Base-by-base conservation (phyloP, 805 yeast genomes). In the Kluyveromyces aestuarii region DNA sequence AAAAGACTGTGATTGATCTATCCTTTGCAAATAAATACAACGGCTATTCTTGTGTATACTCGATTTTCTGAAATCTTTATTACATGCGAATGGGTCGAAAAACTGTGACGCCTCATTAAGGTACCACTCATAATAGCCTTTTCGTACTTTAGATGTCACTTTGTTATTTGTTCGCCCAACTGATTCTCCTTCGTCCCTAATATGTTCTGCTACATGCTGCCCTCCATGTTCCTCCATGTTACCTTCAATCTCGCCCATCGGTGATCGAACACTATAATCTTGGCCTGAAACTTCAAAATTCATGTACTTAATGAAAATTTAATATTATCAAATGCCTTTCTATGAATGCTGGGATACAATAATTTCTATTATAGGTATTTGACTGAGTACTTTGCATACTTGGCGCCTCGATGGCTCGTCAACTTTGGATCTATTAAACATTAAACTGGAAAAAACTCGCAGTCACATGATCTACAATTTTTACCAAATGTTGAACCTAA, bases 21-120 rank as follows among this genome's bases (percentile, higher is more conserved):
- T 39, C 19, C 10, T 19, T 8, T 44, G 46, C 40, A 45, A 44
- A 49, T 56, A 44, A 37, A 44, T 48, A n/a, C 52, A 51, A 33
- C 38, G 47, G 41, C 61, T 56, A 18, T 54, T 50, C 2, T 46
- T 44, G 45, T 59, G 58, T 14, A 57, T 46, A 27, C 45, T 39
- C 9, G 61, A 57, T n/a, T 55, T 50, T 16, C 50, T 38, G 27
- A 59, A 46, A 38, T 55, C 55, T 38, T 47, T 40, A 40, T 52
- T 52, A 17, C 35, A 18, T 14, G 55, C 45, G 11, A 47, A 48
- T 10, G 59, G 55, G 36, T 52, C 51, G 14, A 56, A 43, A 40
- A 56, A 54, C 35, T 48, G 50, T n/a, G 38, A 18, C n/a, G 55
- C 54, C 47, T 59, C 62, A n/a, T 53, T 48, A 37, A 55, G 53